phyloP scores from a whole-genome alignment of 305 asterid species.

The Fraxinus nigra region DNA sequence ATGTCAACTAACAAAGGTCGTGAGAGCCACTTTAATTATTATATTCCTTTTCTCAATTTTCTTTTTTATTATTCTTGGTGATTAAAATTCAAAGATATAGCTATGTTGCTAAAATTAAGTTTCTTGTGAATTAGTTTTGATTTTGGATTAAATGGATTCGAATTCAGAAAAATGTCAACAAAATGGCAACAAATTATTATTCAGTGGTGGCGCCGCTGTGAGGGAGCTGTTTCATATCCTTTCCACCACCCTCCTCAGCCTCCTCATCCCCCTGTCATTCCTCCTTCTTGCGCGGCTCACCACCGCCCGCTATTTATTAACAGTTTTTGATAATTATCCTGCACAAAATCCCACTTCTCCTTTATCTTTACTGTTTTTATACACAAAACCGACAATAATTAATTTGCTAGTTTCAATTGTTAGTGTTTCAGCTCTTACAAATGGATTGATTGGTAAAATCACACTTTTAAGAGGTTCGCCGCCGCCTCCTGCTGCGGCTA shows the following conservation, averaged over 20 bases:
- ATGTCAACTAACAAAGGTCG: not conserved
- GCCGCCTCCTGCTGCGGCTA: not conserved
- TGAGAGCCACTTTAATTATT: slow-evolving; percentile 2
- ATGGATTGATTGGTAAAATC: slow-evolving; percentile 22
- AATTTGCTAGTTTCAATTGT: slow-evolving; percentile 30
- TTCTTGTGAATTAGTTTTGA: not conserved
- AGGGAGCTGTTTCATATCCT: slow-evolving; percentile 38
- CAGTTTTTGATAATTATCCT: slow-evolving; percentile 13
- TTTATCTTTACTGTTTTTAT: slow-evolving; percentile 18
- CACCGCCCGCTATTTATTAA: slow-evolving; percentile 43
- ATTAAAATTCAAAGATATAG: not conserved
- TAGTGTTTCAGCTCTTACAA: slow-evolving; percentile 29
- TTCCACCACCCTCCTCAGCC: slow-evolving; percentile 60
- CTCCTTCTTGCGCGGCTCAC: slow-evolving; percentile 73
- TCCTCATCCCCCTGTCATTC: slow-evolving; percentile 64
- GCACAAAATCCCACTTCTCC: slow-evolving; percentile 3
- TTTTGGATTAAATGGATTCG: slow-evolving; percentile 5
- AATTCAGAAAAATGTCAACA: not conserved
- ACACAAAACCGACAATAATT: slow-evolving; percentile 21
- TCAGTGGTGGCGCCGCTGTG: slow-evolving; percentile 8
- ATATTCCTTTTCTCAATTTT: not conserved
- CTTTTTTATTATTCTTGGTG: not conserved
- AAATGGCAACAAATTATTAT: not conserved
- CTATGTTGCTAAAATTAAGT: not conserved
- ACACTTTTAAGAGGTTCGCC: not conserved